These are phyloP conservation scores for Isabelozyma rhagii DNA, from an alignment of 805 yeast species.

Conservation along the genomic window DNA sequence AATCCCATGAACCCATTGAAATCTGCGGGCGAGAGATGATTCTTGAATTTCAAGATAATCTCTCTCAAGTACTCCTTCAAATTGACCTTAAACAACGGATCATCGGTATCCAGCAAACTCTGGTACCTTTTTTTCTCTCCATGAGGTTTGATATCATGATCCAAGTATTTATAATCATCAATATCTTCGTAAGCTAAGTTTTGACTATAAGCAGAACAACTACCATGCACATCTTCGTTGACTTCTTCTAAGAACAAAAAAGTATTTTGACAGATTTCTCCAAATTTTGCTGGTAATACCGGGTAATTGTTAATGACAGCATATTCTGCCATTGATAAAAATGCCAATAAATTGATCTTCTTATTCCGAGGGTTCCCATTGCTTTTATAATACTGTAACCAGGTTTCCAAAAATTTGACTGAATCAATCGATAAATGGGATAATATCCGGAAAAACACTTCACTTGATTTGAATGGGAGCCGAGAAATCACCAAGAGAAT, in stretches of 20 bases:
- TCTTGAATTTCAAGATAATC: conserved; percentile 22
- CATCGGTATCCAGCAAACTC: conserved; percentile 24
- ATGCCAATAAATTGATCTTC: conserved; percentile 64
- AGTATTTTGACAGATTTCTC: conserved; percentile 26
- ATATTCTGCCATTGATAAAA: conserved; percentile 47
- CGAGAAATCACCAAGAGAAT: conserved; percentile 35
- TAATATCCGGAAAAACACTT: conserved; percentile 30
- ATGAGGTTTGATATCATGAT: conserved; percentile 38
- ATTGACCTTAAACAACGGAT: conserved; percentile 42
- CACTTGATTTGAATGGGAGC: conserved; percentile 31
- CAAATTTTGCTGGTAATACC: conserved; percentile 18
- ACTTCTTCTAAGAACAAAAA: conserved; percentile 67
- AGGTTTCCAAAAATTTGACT: conserved; percentile 22
- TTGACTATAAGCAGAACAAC: conserved; percentile 33
- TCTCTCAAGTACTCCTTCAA: conserved; percentile 42
- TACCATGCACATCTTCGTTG: conserved; percentile 47
- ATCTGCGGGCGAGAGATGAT: conserved; percentile 19
- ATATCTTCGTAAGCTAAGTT: conserved; percentile 39
- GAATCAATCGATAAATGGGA: conserved; percentile 23
- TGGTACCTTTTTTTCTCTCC: conserved; percentile 41
- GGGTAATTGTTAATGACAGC: conserved; percentile 21
- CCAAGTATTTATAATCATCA: conserved; percentile 39
- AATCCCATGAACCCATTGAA: conserved; percentile 34
- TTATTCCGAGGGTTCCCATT: conserved; percentile 74
- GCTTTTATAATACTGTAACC: conserved; percentile 43